Base-by-base conservation (phyloP, 345 rosid species). In the Euphorbia pulcherrima region DNA sequence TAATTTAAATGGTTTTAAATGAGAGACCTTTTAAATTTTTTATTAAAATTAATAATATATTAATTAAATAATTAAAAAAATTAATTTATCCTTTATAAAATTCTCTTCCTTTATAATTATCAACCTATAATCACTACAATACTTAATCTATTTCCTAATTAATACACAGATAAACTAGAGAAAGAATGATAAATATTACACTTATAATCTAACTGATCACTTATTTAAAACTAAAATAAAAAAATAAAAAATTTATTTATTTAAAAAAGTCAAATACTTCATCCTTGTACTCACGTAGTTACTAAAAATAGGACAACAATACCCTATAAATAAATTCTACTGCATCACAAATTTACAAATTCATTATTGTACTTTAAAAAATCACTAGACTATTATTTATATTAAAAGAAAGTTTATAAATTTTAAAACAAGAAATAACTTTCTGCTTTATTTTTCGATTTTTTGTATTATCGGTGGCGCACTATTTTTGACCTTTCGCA, bases 401-500 rank as follows among this genome's bases (percentile, higher is more conserved):
- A 2, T 2, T 7, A n/a, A n/a, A 12, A 44, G 13, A 10, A 12
- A 2, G 13, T 8, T 3, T 5, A 55, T 24, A 27, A 12, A 51
- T 51, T 51, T 20, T 5, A 24, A 52, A 23, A 10, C 9, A 21
- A 23, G 17, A 54, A 44, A 44, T 7, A 44, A 44, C 50, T 44
- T 14, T 44, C 50, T 1, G 17, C 28, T 55, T 40, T 8, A 44
- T 6, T 44, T 44, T 7, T 44, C 17, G 17, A 44, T 6, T 12
- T 44, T 44, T 44, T 44, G 33, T 28, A 47, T n/a, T 18, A 44
- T 65, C 50, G 11, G 5, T 8, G 67, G 67, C 37, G 33, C 53
- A 18, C 67, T 33, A 24, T 69, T 69, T 62, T 53, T 62, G 74
- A 70, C 68, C 60, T 53, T 61, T 53, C 74, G 60, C 61, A 62